phyloP scores from a whole-genome alignment of 352 stramenopile genomes.

The Pythium insidiosum region DNA sequence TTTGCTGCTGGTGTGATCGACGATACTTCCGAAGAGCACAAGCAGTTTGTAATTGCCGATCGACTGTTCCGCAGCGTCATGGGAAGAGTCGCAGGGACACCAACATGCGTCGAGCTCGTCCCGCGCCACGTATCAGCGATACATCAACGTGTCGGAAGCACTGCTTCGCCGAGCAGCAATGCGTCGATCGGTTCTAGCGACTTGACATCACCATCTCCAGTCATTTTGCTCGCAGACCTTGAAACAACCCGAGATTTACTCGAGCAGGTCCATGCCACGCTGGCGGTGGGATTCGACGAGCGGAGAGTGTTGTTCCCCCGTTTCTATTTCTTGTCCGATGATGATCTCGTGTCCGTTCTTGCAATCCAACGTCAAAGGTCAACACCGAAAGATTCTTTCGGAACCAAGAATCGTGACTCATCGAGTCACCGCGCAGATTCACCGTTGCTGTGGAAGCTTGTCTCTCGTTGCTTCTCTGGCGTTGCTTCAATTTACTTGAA shows the following conservation, averaged over 20 bases:
- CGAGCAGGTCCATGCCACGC: slow-evolving; percentile 27
- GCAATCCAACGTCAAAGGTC: slow-evolving; percentile 11
- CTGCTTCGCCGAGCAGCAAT: no score
- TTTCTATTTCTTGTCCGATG: slow-evolving; percentile 66
- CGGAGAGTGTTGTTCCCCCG: slow-evolving; percentile 50
- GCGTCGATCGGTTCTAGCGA: no score
- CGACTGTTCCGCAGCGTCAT: slow-evolving; percentile 26
- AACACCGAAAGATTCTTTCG: no score
- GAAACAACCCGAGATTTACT: slow-evolving; percentile 28
- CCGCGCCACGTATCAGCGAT: no score
- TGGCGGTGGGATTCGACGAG: slow-evolving; percentile 37
- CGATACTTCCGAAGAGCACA: slow-evolving; percentile 24
- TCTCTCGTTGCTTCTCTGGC: slow-evolving; percentile 55
- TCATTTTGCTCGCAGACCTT: no score
- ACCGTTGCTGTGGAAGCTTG: slow-evolving; percentile 25
- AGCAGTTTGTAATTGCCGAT: slow-evolving; percentile 33
- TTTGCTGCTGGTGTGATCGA: slow-evolving; percentile 48
- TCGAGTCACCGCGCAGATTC: background rate
- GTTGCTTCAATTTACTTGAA: slow-evolving; percentile 40
- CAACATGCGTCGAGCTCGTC: slow-evolving; percentile 30
- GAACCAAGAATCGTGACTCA: background rate
- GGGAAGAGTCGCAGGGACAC: slow-evolving; percentile 14
- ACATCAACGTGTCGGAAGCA: no score
- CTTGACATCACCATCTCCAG: no score
- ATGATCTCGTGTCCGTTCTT: slow-evolving; percentile 38